Base-by-base conservation (phyloP, 257 asterid genomes). In the Coffea eugenioides region DNA sequence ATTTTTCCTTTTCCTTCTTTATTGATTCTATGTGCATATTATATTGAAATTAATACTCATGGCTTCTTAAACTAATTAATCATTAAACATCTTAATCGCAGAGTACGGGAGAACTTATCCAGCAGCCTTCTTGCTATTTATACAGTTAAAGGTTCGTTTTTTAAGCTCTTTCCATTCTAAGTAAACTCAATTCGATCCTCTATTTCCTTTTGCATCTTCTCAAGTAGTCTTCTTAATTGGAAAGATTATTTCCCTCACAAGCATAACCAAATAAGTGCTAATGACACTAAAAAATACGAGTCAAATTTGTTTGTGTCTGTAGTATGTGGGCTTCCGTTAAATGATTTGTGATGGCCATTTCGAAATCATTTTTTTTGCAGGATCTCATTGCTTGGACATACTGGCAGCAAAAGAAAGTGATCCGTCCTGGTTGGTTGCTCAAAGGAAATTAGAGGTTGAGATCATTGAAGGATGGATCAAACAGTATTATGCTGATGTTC, bases 381-480 rank as follows among this genome's bases (percentile, higher is more conserved):
- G 96, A 6, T 92, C 97, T 5, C 94, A 90, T 86, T 90, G 94
- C 79, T 74, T 92, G 81, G 96, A 93, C 83, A 80, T 93, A 71
- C 52, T 76, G 15, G 16, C 39, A 10, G 84, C 86, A 14, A 2
- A 8, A 0, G 52, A 84, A 81, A 83, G 69, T 34, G 98, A 92
- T 79, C 97, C 97, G 46, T 67, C 77, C 2, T 93, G 98, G 96
- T 70, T 92, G 69, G 68, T 87, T n/a, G 69, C 25, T 77, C 98
- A 91, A 72, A 80, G 94, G 45, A 83, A 90, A 1, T 76, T 5
- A 12, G 96, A 90, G 78, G 79, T 84, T 36, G 61, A 79, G 71
- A 80, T 84, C 16, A 84, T 87, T 13, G 76, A 71, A 59, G 77
- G 65, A 36, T 87, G 90, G 90, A 72, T 87, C 49, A 76, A 54